Percentiles rank a stretch among this genome's conserved stretches.
Conservation (phyloP, 73 alveolate species). For the Halteria grandinella region DNA sequence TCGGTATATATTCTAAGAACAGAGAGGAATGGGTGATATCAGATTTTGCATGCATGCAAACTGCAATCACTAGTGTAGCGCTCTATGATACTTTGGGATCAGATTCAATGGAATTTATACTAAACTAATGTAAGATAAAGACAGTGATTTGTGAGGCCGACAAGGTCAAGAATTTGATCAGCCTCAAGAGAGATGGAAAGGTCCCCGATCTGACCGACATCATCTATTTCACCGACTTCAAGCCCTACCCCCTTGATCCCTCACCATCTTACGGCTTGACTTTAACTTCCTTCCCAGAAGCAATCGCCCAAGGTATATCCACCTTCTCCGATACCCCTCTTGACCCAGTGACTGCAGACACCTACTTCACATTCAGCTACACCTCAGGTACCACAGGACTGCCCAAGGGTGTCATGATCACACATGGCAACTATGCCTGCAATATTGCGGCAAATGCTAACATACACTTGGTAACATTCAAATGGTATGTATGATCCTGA, state of each 20-base stretch:
- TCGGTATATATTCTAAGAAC: conserved; percentile 83
- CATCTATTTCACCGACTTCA: conserved; percentile 60
- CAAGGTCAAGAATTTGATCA: conserved; percentile 38
- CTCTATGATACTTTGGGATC: conserved; percentile 81
- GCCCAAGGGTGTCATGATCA: conserved; percentile 79
- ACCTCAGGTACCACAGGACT: conserved; percentile 85
- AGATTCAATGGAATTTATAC: conserved; percentile 68
- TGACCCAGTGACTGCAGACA: conserved; percentile 58
- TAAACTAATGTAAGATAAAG: conserved; percentile 58
- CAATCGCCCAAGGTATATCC: conserved; percentile 39
- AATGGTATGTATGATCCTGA: conserved; percentile 5
- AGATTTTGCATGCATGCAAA: conserved; percentile 79
- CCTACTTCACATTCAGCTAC: conserved; percentile 75
- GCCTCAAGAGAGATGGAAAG: conserved; percentile 51
- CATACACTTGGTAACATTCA: no score
- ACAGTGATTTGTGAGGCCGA: conserved; percentile 69
- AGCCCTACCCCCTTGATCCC: conserved; percentile 32
- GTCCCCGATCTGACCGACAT: conserved; percentile 43
- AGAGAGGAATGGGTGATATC: conserved; percentile 82
- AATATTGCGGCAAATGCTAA: conserved; percentile 50
- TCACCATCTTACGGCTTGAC: conserved; percentile 42
- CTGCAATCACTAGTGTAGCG: conserved; percentile 72
- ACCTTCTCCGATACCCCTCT: conserved; percentile 12
- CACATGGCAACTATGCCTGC: conserved; percentile 69
- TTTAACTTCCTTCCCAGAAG: conserved; percentile 28